Base-by-base conservation (phyloP, 2,329 filamentous ascomycete genomes). In the Trichoderma harzianum region DNA sequence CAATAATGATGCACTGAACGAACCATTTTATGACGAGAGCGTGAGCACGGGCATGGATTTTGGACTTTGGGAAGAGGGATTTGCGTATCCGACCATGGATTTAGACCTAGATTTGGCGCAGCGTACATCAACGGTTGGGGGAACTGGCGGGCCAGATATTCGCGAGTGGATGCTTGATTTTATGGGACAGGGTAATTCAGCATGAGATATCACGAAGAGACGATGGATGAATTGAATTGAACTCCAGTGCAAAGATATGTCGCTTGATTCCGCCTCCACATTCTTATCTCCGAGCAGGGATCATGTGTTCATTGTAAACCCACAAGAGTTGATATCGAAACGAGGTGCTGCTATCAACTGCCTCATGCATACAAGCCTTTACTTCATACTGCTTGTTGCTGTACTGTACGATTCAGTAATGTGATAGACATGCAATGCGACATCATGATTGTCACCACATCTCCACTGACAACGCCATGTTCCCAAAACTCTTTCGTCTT, bases 1-100 rank as follows among this genome's bases (percentile, higher is more conserved):
- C 4, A 74, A 79, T 58, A 78, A 78, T 30, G 76, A 74, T 58
- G 73, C 72, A 6, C 68, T 80, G n/a, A 75, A 76, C 16, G 78
- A 79, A 71, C 75, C 76, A 0, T 77, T 79, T 51, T 78, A 78
- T 53, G 77, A 79, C 7, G 78, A 77, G 58, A 76, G 74, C 55
- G 74, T 75, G 10, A 76, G 73, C 47, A 74, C 76, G 16, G 74
- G 75, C 6, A 80, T 77, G 78, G 76, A 82, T 71, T 79, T 80
- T 72, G 75, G 77, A 30, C 75, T 81, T 0, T 83, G 81, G 81
- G 81, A 82, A 71, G 80, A 80, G 58, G 80, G 80, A 1, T 83
- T 82, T 71, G 80, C 80, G 4, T 79, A 82, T 70, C 77, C 80
- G 10, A 75, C 78, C 1, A 79, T 80, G 68, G 79, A 81, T 58